phyloP scores from a whole-genome alignment of 2,329 filamentous ascomycete genomes.

The Neofusicoccum ribis region DNA sequence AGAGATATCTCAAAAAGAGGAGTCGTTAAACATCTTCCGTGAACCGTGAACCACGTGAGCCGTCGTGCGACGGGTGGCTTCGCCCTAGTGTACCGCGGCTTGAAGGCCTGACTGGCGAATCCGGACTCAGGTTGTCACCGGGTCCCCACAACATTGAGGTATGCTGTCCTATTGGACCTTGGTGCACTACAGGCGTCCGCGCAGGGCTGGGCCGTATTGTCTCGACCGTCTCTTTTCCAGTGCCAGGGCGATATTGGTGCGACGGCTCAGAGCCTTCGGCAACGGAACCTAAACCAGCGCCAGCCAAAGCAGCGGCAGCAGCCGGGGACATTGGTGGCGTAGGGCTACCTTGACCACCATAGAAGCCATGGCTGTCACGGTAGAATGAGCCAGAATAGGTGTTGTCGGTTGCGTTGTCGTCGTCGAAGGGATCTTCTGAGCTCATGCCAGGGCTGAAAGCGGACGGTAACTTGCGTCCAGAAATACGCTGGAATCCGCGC shows the following conservation, averaged over 20 bases:
- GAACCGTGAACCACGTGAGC: slow-evolving; percentile 48
- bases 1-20: slow-evolving; percentile 14
- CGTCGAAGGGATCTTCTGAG: slow-evolving; percentile 28
- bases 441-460: slow-evolving; percentile 51
- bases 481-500: slow-evolving; percentile 49
- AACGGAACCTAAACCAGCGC: slow-evolving; percentile 22
- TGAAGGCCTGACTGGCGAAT: slow-evolving; percentile 35
- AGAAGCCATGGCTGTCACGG: slow-evolving; percentile 45
- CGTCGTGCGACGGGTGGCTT: slow-evolving; percentile 47
- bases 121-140: slow-evolving; percentile 33
- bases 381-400: slow-evolving; percentile 44
- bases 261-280: slow-evolving; percentile 27
- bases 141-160: slow-evolving; percentile 20
- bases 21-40: slow-evolving; percentile 47
- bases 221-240: slow-evolving; percentile 21
- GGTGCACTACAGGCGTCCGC: slow-evolving; percentile 60
- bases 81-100: slow-evolving; percentile 40
- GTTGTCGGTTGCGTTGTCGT: slow-evolving; percentile 30
- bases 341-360: slow-evolving; percentile 37
- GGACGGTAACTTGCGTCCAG: slow-evolving; percentile 51
- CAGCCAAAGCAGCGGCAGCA: slow-evolving; percentile 11
- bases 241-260: slow-evolving; percentile 18
- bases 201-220: slow-evolving; percentile 58
- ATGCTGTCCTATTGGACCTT: slow-evolving; percentile 29
- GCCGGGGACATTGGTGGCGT: slow-evolving; percentile 20